Evolutionary conservation across 805 yeast genomes (phyloP), one percentile per base, ranked within the genome.

Genomic region (Wickerhamomyces hampshirensis): DNA sequence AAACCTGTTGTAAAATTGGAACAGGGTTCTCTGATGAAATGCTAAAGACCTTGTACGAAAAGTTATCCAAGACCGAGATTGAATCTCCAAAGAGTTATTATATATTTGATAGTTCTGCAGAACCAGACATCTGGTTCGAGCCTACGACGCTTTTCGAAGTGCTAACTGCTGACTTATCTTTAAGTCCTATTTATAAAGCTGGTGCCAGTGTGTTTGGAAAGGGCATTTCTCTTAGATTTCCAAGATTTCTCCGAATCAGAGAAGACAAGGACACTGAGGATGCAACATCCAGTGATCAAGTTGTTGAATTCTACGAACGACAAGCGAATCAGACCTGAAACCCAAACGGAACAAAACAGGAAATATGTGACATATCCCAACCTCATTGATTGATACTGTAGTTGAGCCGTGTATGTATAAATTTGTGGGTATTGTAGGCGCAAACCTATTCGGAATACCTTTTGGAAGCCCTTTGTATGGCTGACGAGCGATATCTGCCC

Each of bases 1-100:
- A 93, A 59, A 84, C 97, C 0, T 82, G 95, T 28, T 93, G 98
- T 65, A 93, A 93, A 58, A 89, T 94, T 37, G 98, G 98, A 32
- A 93, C 98, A 1, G 98, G 98, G 0, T 93, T 93, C 55, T 76
- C 88, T 28, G 98, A 93, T 47, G 97, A 82, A 46, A 73, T 79
- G 52, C 68, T 93, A 39, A 76, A 75, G 24, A 62, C 61, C 18
- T 58, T 93, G 23, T 68, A 80, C 50, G 73, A 70, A 18, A 67
- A 67, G 33, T 68, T 93, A 39, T 75, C 80, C 28, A 80, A 85
- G 3, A 77, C 87, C 0, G 93, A 78, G 35, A 71, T 77, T 11
- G 53, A 63, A 0, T 63, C 57, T n/a, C 83, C 95, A 2, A 82
- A 78, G 47, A 68, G 83, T 0, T 83, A 79, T 37, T 76, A 74